Percentiles rank a stretch among this genome's conserved stretches.
phyloP scores from a whole-genome alignment of 805 yeast species.

The Candida stauntonica region DNA sequence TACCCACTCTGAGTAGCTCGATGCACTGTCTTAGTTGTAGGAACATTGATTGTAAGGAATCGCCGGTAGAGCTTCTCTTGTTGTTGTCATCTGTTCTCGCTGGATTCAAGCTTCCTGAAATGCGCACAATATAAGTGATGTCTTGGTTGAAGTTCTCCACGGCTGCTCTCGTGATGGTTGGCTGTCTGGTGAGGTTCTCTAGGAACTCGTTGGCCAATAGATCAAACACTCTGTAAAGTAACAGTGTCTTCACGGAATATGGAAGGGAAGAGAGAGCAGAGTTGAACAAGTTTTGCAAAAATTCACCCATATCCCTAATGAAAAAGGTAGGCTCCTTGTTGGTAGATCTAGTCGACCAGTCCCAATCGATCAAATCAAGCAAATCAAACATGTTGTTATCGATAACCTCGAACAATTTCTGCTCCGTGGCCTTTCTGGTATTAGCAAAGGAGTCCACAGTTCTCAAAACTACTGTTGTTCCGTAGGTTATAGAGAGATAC shows the following conservation, averaged over 20 bases:
- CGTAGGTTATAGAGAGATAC: constrained; percentile 32
- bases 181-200: constrained; percentile 49
- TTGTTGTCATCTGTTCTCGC: constrained; percentile 13
- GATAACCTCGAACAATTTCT: constrained; percentile 74
- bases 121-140: constrained; percentile 64
- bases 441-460: constrained; percentile 52
- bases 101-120: constrained; percentile 35
- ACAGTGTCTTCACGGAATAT: constrained; percentile 64
- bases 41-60: constrained; percentile 67
- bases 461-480: constrained; percentile 39
- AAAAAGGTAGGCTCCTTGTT: constrained; percentile 66
- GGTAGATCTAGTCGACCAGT: constrained; percentile 59
- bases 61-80: constrained; percentile 25
- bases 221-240: constrained; percentile 86
- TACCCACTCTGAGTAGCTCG: constrained; percentile 61
- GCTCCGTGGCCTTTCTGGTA: constrained; percentile 70
- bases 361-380: constrained; percentile 79
- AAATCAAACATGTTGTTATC: constrained; percentile 77
- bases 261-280: constrained; percentile 84
- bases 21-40: constrained; percentile 77
- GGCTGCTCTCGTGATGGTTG: constrained; percentile 48
- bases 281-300: constrained; percentile 77
- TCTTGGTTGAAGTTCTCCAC: constrained; percentile 80
- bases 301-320: constrained; percentile 79
- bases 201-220: constrained; percentile 70